Evolutionary conservation across 2,329 filamentous ascomycete genomes (phyloP), one percentile per base, ranked within the genome.

Genomic region (Sclerotiophoma versabilis): DNA sequence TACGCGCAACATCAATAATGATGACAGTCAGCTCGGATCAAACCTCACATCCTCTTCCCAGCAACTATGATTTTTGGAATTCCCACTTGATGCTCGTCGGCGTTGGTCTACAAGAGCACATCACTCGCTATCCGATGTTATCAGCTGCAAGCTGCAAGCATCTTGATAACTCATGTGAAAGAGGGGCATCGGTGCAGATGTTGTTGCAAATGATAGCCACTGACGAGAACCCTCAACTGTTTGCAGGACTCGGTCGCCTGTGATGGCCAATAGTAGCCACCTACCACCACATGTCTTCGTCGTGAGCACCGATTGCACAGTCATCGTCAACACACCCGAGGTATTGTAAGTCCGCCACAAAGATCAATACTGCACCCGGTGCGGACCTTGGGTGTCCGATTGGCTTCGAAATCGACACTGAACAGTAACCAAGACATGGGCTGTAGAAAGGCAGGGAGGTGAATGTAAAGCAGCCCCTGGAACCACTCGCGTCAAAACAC

Each of bases 141-240:
- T 48, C 44, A 41, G 34, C 33, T 19, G 20, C 25, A 32, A 32
- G 27, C 26, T 32, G 34, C 12, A 43, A 38, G 50, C 32, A 43
- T 20, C 33, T 27, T 32, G 30, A 39, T 7, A 54, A 17, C 33
- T 36, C 51, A 54, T 49, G 51, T 54, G 39, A 54, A 49, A 49
- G 51, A 54, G 44, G 50, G 50, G 45, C 15, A 26, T 20, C 22
- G n/a, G 12, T 15, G 27, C 37, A 14, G 25, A 17, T 19, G 17
- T 27, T n/a, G 14, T 32, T 8, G 19, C 37, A 48, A 12, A 17
- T n/a, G 17, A 25, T 43, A 44, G 38, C 51, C 38, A 27, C 51
- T 49, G 50, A 48, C 26, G 25, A 20, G 10, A 39, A 15, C 7
- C 25, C n/a, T 22, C 44, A 48, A 20, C 44, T 54, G 50, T 39